Evolutionary conservation across 2,329 filamentous ascomycete genomes (phyloP).

Genomic region (Pyrenophora graminea): DNA sequence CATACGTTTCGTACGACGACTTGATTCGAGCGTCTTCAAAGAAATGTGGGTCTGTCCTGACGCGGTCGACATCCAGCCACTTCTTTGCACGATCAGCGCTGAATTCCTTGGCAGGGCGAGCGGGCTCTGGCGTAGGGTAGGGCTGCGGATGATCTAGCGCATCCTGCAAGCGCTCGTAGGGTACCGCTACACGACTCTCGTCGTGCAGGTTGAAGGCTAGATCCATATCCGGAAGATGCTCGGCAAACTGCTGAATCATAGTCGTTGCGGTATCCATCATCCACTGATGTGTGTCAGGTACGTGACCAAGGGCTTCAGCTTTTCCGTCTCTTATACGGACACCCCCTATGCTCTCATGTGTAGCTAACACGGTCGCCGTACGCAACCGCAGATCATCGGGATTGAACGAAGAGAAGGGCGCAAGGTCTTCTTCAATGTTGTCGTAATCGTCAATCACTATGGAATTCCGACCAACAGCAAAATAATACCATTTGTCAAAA

Average conservation of each 20-base stretch:
- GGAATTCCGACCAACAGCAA: conserved; percentile 57
- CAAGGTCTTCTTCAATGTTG: conserved; percentile 60
- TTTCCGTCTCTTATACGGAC: conserved; percentile 61
- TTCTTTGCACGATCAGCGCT: conserved; percentile 44
- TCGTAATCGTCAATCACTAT: conserved; percentile 64
- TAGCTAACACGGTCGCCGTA: conserved; percentile 58
- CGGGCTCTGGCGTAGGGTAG: conserved; percentile 28
- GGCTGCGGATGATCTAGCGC: conserved; percentile 31
- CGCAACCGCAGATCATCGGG: conserved; percentile 57
- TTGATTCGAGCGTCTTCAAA: conserved; percentile 45
- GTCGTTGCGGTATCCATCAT: conserved; percentile 59
- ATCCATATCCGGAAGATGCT: conserved; percentile 66
- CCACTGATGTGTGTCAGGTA: conserved; percentile 61
- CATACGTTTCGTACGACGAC: conserved; percentile 49
- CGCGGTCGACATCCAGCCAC: conserved; percentile 41
- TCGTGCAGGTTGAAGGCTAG: conserved; percentile 67
- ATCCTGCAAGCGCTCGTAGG: conserved; percentile 44
- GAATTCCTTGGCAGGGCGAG: conserved; percentile 39
- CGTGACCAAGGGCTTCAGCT: conserved; percentile 47
- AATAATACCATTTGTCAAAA: conserved; percentile 65
- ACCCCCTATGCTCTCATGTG: conserved; percentile 60
- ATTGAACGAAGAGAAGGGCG: conserved; percentile 59
- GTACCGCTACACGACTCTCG: conserved; percentile 61
- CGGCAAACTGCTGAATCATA: conserved; percentile 57
- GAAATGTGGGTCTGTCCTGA: conserved; percentile 33